Percentiles rank a stretch among this genome's conserved stretches.
phyloP scores from a whole-genome alignment of 2,329 filamentous ascomycete species.

The Stachybotrys elegans region DNA sequence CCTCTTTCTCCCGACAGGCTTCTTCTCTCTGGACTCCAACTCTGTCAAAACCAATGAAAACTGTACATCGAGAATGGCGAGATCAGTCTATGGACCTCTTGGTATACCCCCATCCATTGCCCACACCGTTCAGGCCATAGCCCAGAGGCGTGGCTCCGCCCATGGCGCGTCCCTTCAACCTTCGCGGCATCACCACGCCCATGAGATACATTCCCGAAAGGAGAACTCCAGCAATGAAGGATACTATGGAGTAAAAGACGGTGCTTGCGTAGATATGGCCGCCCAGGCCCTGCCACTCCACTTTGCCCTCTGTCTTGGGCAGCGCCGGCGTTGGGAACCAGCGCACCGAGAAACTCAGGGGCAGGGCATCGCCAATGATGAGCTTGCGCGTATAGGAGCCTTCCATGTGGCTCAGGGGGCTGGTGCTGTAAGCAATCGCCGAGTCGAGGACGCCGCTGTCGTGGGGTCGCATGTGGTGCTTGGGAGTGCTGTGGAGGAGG shows the following conservation, averaged over 20 bases:
- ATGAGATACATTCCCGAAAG: constrained; percentile 55
- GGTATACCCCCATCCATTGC: constrained; percentile 56
- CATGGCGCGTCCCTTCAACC: constrained; percentile 44
- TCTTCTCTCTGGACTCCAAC: too few relatives aligned
- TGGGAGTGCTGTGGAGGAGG: constrained; percentile 66
- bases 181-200: constrained; percentile 51
- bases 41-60: too few relatives aligned
- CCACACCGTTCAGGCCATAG: constrained; percentile 45
- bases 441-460: constrained; percentile 80
- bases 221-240: constrained; percentile 51
- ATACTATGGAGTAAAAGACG: constrained; percentile 56
- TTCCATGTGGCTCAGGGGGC: constrained; percentile 58
- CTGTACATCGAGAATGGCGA: constrained; percentile 18
- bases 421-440: constrained; percentile 80
- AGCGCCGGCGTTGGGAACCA: constrained; percentile 79
- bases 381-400: constrained; percentile 56
- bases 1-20: too few relatives aligned
- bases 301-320: constrained; percentile 60
- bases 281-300: constrained; percentile 62
- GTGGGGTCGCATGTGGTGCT: constrained; percentile 57
- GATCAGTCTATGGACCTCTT: constrained; percentile 51
- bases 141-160: constrained; percentile 55
- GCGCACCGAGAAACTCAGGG: constrained; percentile 71
- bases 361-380: constrained; percentile 81
- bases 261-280: constrained; percentile 60